phyloP scores from a whole-genome alignment of 352 stramenopile species.

The Peronospora belbahrii region DNA sequence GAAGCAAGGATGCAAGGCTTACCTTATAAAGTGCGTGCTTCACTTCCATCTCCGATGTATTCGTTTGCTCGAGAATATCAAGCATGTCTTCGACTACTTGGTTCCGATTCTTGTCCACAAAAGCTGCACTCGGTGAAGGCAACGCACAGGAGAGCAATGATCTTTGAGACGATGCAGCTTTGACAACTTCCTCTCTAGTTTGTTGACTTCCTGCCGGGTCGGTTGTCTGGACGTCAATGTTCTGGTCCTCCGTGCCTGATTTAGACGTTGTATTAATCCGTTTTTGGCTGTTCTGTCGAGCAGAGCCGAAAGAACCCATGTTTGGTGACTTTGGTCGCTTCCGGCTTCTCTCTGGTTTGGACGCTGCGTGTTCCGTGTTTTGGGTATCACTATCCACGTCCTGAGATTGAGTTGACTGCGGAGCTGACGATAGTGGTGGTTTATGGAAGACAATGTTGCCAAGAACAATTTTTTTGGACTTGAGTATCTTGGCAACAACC shows the following conservation, averaged over 20 bases:
- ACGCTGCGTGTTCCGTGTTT: not conserved
- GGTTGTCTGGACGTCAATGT: not conserved
- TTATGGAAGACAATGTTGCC: slow-evolving; percentile 16
- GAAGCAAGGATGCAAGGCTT: not conserved
- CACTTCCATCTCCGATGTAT: slow-evolving; percentile 29
- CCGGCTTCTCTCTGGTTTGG: slow-evolving; percentile 29
- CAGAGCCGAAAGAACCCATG: slow-evolving; percentile 28
- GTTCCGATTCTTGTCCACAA: slow-evolving; percentile 6
- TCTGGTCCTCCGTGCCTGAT: not conserved
- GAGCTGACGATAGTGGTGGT: slow-evolving; percentile 8
- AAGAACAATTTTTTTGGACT: slow-evolving; percentile 49
- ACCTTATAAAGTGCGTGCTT: slow-evolving; percentile 49
- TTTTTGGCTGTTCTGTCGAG: slow-evolving; percentile 36
- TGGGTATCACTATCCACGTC: slow-evolving; percentile 21
- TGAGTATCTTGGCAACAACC: slow-evolving; percentile 44
- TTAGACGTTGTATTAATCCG: slow-evolving; percentile 28
- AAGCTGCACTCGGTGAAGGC: slow-evolving; percentile 1
- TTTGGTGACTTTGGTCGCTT: slow-evolving; percentile 47
- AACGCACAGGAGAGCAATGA: slow-evolving; percentile 1
- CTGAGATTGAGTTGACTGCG: slow-evolving; percentile 8
- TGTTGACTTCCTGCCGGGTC: not conserved
- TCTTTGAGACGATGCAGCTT: not conserved
- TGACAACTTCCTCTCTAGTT: slow-evolving; percentile 1
- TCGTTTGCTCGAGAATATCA: slow-evolving; percentile 38
- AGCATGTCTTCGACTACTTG: slow-evolving; percentile 45